A percentile compares a stretch with the other conserved stretches of the same genome.
Conservation (phyloP, 345 rosid genomes). For the Salix caprea region DNA sequence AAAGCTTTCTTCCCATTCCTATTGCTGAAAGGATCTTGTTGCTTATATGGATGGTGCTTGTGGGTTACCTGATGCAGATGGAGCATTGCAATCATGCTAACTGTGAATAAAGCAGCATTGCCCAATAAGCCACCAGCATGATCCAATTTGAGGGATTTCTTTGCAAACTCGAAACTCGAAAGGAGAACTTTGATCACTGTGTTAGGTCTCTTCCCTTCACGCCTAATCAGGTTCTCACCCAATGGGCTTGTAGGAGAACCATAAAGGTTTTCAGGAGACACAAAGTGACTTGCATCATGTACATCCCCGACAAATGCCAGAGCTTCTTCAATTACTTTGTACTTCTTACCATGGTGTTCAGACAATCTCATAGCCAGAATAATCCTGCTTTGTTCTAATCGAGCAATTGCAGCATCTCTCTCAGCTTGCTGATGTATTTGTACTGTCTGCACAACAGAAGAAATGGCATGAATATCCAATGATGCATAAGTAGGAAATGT, state of each 20-base stretch:
- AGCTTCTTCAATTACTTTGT: constrained; percentile 87
- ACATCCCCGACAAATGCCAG: constrained; percentile 76
- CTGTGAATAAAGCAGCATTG: constrained; percentile 69
- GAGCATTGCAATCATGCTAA: constrained; percentile 74
- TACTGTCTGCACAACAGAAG: constrained; percentile 48
- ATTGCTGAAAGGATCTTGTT: constrained; percentile 31
- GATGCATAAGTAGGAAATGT: not conserved
- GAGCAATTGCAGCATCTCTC: constrained; percentile 81
- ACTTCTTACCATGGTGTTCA: constrained; percentile 77
- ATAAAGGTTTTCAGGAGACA: constrained; percentile 58
- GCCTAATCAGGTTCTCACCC: constrained; percentile 25
- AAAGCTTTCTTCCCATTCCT: constrained; percentile 31
- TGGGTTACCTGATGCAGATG: constrained; percentile 55
- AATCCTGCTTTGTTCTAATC: constrained; percentile 86
- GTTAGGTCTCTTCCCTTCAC: constrained; percentile 32
- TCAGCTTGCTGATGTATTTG: constrained; percentile 83
- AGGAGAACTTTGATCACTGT: constrained; percentile 39
- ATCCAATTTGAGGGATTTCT: constrained; percentile 50
- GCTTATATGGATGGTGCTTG: constrained; percentile 37
- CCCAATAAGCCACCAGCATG: constrained; percentile 65
- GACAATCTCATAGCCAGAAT: constrained; percentile 79
- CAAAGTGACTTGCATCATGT: constrained; percentile 37
- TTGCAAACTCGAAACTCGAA: constrained; percentile 57
- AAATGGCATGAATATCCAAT: not conserved
- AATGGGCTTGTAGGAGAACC: constrained; percentile 33